These are phyloP conservation scores for Colletotrichum phormii DNA, from an alignment of 2,329 filamentous ascomycete species.

Conservation along the genomic window DNA sequence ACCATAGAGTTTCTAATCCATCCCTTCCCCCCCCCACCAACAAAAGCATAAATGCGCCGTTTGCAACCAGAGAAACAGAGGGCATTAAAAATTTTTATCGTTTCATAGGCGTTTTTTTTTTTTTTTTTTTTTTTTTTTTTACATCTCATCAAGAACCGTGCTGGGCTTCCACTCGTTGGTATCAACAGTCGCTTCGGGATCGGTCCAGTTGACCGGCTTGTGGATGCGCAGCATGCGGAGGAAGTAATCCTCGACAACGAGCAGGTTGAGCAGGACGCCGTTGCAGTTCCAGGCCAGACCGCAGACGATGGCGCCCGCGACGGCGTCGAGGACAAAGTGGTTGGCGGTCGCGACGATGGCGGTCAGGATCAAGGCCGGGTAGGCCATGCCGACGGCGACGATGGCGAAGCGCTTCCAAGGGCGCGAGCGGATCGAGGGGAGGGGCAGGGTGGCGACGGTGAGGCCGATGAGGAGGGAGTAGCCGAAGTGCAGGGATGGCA, in stretches of 20 bases:
- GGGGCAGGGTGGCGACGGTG: constrained; percentile 74
- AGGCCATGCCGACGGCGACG: constrained; percentile 65
- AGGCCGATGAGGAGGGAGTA: constrained; percentile 80
- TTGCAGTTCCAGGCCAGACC: constrained; percentile 71
- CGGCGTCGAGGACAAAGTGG: constrained; percentile 78
- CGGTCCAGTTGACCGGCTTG: constrained; percentile 65
- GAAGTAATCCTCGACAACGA: constrained; percentile 76
- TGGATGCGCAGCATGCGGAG: constrained; percentile 72
- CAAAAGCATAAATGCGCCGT: not conserved
- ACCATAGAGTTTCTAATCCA: not conserved
- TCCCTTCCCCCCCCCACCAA: not conserved
- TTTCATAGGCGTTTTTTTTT: no score
- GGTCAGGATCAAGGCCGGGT: constrained; percentile 73
- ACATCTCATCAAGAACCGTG: constrained; percentile 38
- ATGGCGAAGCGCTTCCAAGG: constrained; percentile 62
- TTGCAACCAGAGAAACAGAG: not conserved
- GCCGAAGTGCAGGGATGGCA: constrained; percentile 82
- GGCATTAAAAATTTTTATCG: not conserved
- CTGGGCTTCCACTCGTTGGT: constrained; percentile 47
- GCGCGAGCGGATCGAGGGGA: constrained; percentile 64
- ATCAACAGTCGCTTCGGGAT: constrained; percentile 48
- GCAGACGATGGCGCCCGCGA: constrained; percentile 75
- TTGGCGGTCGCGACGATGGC: constrained; percentile 80
- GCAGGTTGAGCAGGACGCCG: constrained; percentile 68
- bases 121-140: no score